phyloP scores from a whole-genome alignment of 208 protist species.

The Tetramitus jugosus region DNA sequence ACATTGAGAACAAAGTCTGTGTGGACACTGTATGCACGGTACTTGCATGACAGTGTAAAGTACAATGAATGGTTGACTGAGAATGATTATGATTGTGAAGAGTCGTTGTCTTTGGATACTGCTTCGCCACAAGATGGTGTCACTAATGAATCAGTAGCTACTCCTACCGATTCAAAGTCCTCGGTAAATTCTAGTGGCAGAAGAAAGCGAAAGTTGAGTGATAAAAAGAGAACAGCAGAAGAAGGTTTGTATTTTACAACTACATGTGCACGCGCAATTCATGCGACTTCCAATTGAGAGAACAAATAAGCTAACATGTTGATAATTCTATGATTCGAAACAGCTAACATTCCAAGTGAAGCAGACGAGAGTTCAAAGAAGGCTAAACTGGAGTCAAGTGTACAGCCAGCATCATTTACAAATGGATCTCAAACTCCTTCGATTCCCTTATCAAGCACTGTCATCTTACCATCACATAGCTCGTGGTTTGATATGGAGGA shows the following conservation, averaged over 20 bases:
- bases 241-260: too few relatives aligned
- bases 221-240: too few relatives aligned
- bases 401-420: not conserved
- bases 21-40: too few relatives aligned
- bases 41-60: not conserved
- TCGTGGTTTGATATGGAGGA: constrained; percentile 13
- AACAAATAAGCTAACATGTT: not conserved
- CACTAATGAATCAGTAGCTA: not conserved
- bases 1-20: too few relatives aligned
- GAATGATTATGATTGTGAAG: not conserved
- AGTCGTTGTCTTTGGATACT: not conserved
- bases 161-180: not conserved
- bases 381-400: too few relatives aligned
- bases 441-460: not conserved
- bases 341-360: too few relatives aligned
- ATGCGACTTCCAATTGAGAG: not conserved
- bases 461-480: not conserved
- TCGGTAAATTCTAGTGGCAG: not conserved
- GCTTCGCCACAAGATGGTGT: not conserved
- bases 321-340: too few relatives aligned
- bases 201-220: not conserved
- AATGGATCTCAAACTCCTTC: not conserved
- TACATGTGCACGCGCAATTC: too few relatives aligned
- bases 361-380: too few relatives aligned
- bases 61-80: not conserved